Base-by-base conservation (phyloP, 2,329 filamentous ascomycete species). In the Paraphoma chrysanthemicola region DNA sequence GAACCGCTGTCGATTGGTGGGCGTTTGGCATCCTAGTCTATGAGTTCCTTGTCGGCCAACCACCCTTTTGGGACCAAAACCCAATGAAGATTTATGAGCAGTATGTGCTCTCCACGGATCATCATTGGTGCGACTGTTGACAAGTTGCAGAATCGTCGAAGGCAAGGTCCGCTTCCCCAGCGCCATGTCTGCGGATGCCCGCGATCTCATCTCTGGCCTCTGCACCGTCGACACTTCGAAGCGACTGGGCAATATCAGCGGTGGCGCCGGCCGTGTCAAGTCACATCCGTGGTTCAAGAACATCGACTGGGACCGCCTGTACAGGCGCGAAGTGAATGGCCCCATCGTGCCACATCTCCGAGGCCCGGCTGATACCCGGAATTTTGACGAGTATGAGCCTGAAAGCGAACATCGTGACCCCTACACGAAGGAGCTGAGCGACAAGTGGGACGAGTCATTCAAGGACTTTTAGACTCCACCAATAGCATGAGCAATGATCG, bases 1-100 rank as follows among this genome's bases (percentile, higher is more conserved):
- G 86, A 51, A 83, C 85, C 45, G 90, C 91, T 12, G 91, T 94
- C 36, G 91, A 94, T 80, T 94, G 91, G 91, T 94, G 91, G 91
- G 91, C 91, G 0, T 82, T 95, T 64, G 91, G 91, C 28, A 93
- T 94, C 64, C 78, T 95, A 54, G 88, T 94, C 56, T 94, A 92
- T 75, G 91, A 95, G 72, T 94, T 94, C 71, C 79, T 94, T 47
- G 92, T 91, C 9, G 91, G 91, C 29, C 93, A 93, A 70, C 91
- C 91, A 12, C 91, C 91, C 0, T 95, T 94, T 72, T 95, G 91
- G 90, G 89, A 93, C 71, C 88, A 91, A 63, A 94, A 93, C 63
- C 91, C 91, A 1, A 91, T 94, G 63, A 91, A 93, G 74, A 94
- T 94, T 56, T 94, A 94, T 78, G 91, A 92, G 74, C 86, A 83